A percentile compares a stretch with the other conserved stretches of the same genome.
Evolutionary conservation across 495 filamentous ascomycete genomes (phyloP).

Genomic region (Thermothielavioides terrestris): DNA sequence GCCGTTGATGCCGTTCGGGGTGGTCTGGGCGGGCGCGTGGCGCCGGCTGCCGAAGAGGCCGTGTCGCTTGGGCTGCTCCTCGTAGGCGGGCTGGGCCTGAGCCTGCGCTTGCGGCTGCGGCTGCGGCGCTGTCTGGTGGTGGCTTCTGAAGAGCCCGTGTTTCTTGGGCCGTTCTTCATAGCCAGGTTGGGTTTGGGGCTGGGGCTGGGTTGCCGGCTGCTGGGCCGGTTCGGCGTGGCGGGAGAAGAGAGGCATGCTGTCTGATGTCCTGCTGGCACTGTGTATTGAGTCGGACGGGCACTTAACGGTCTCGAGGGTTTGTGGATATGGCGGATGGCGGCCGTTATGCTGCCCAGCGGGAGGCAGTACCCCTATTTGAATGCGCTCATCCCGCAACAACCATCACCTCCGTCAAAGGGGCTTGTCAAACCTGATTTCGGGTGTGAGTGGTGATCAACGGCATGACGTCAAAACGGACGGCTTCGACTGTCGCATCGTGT

Average conservation of each 20-base stretch:
- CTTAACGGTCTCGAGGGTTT: neutral
- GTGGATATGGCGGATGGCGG: neutral
- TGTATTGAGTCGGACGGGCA: too few relatives aligned
- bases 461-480: slow-evolving; percentile 27
- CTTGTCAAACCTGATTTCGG: slow-evolving; percentile 24
- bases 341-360: neutral
- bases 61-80: slow-evolving; percentile 30
- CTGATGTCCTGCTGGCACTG: neutral
- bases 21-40: slow-evolving; percentile 34
- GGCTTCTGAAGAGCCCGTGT: slow-evolving; percentile 34
- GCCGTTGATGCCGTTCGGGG: slow-evolving; percentile 22
- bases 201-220: slow-evolving; percentile 21
- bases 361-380: slow-evolving; percentile 15
- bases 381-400: neutral
- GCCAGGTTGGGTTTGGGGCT: slow-evolving; percentile 5
- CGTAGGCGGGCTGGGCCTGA: slow-evolving; percentile 16
- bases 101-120: too few relatives aligned
- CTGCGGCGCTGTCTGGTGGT: slow-evolving; percentile 26
- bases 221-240: slow-evolving; percentile 32
- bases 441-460: slow-evolving; percentile 11
- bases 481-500: neutral
- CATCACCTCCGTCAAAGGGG: neutral
- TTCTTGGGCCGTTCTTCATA: slow-evolving; percentile 28
- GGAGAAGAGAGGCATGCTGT: slow-evolving; percentile 44
- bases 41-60: slow-evolving; percentile 38